A percentile compares a stretch with the other conserved stretches of the same genome.
Conservation (phyloP, 1,139 yeast genomes). For the Candida sojae region DNA sequence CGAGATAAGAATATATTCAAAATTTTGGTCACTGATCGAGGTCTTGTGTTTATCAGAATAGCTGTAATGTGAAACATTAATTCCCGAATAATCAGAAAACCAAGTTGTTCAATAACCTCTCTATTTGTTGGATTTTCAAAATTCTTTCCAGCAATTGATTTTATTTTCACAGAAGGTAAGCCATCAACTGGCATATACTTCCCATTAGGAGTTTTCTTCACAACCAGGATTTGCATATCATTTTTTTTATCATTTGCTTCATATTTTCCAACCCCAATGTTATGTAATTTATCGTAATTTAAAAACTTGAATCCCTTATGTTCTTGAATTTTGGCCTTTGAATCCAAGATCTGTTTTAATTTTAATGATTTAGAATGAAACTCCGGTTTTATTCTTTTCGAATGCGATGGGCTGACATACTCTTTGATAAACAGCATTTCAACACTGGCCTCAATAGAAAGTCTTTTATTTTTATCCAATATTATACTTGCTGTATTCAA, state of each 20-base stretch:
- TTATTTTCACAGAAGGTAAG: background rate
- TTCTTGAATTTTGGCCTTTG: background rate
- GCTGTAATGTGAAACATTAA: background rate
- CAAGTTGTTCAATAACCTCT: conserved; percentile 6
- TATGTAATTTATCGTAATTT: conserved; percentile 5
- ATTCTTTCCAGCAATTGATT: conserved; percentile 1
- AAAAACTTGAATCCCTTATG: conserved; percentile 6
- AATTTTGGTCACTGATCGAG: background rate
- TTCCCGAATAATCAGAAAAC: conserved; percentile 7
- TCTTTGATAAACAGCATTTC: background rate
- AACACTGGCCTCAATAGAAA: background rate
- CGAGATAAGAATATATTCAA: background rate
- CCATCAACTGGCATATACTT: background rate
- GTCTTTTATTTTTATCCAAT: too few relatives aligned
- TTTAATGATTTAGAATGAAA: background rate
- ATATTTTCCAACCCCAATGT: conserved; percentile 5
- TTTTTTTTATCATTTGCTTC: background rate
- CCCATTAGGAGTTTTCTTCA: background rate
- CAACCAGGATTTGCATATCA: background rate
- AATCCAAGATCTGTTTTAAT: background rate
- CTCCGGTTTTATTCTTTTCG: background rate
- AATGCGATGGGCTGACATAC: background rate
- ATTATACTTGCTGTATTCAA: background rate
- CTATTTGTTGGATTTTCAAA: conserved; percentile 7
- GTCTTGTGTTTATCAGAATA: too few relatives aligned